These are phyloP conservation scores for Nicotiana noctiflora DNA, from an alignment of 257 asterid species.

Conservation along the genomic window DNA sequence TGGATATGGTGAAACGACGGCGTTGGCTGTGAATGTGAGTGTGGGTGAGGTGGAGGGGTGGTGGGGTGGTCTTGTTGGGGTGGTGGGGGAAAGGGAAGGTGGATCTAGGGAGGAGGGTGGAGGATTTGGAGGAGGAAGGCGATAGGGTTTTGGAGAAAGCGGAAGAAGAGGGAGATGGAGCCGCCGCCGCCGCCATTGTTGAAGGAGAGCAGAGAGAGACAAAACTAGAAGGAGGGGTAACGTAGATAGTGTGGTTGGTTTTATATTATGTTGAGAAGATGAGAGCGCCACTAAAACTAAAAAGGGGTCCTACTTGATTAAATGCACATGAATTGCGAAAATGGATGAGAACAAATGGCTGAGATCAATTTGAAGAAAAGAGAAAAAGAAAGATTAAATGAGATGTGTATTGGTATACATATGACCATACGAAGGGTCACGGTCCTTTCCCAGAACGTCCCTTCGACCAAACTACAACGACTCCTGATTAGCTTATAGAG, in stretches of 20 bases:
- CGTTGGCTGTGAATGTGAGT: background rate
- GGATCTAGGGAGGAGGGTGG: background rate
- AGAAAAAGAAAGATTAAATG: too few species aligned
- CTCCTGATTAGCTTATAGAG: too few species aligned
- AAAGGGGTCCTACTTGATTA: background rate
- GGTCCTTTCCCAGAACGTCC: too few species aligned
- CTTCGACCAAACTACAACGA: too few species aligned
- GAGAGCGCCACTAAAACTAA: background rate
- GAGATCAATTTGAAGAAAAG: too few species aligned
- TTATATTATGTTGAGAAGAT: background rate
- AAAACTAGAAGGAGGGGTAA: background rate
- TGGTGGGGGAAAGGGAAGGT: background rate
- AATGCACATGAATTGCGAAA: background rate
- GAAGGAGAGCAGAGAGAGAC: background rate
- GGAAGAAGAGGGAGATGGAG: background rate
- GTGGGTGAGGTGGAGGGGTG: background rate
- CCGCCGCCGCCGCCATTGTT: slow-evolving; percentile 6
- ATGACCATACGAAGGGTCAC: too few species aligned
- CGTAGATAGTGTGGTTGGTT: background rate
- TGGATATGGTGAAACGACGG: background rate
- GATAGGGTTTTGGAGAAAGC: slow-evolving; percentile 1
- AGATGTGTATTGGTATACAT: too few species aligned
- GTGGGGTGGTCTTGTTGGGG: background rate
- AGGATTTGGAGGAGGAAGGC: background rate
- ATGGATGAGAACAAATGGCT: too few species aligned